Conservation (phyloP, 768 basidiomycete genomes). For the Leccinum incarnatum region DNA sequence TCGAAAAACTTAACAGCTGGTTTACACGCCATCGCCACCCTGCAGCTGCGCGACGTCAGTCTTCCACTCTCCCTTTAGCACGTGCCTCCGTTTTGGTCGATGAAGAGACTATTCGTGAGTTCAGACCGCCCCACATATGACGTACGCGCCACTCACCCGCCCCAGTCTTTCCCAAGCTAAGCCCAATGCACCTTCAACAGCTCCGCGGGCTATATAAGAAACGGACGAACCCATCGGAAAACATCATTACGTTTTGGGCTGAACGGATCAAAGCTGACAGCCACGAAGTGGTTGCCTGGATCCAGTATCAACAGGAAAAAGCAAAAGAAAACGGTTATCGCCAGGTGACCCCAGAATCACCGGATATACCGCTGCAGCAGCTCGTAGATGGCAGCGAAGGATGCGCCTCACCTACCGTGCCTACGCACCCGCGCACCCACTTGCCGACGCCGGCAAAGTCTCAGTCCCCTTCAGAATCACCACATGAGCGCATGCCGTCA, state of each 20-base stretch:
- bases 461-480: conserved; percentile 15
- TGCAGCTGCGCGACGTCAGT: background rate
- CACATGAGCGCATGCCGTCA: conserved; percentile 19
- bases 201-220: conserved; percentile 20
- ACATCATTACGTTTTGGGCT: conserved; percentile 29
- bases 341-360: conserved; percentile 6
- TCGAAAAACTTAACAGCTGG: conserved; percentile 21
- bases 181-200: conserved; percentile 19
- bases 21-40: conserved; percentile 21
- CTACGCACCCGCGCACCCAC: conserved; percentile 19
- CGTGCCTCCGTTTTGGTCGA: conserved; percentile 1
- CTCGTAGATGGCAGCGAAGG: background rate
- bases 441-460: conserved; percentile 31
- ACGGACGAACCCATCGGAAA: conserved; percentile 14
- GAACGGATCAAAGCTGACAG: conserved; percentile 17
- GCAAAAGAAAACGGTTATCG: conserved; percentile 2
- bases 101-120: conserved; percentile 30
- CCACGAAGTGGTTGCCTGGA: conserved; percentile 23
- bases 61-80: too few relatives aligned
- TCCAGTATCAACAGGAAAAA: conserved; percentile 30
- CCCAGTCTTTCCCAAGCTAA: conserved; percentile 29
- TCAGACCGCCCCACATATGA: background rate
- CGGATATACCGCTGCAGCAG: conserved; percentile 6
- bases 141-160: conserved; percentile 1
- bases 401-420: conserved; percentile 13